Evolutionary conservation across 2,329 filamentous ascomycete species (phyloP).

Genomic region (Tolypocladium tropicale): DNA sequence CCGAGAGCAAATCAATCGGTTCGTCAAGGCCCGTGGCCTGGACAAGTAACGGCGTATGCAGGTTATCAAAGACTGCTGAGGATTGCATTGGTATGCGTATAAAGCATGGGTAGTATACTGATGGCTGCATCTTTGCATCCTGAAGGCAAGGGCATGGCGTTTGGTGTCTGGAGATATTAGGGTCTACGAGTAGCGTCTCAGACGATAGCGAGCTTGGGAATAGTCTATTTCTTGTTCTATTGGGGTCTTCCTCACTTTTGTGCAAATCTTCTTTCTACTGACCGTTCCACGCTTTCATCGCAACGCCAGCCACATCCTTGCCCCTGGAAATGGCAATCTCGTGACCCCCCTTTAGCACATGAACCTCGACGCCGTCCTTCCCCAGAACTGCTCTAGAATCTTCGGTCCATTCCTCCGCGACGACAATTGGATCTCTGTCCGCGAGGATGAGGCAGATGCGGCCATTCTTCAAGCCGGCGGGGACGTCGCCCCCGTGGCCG

Average conservation of each 20-base stretch:
- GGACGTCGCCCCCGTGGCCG: constrained; percentile 14
- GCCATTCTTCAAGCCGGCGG: constrained; percentile 25
- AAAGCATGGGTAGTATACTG: not conserved
- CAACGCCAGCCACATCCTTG: constrained; percentile 40
- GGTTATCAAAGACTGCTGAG: not conserved
- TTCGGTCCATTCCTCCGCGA: constrained; percentile 51
- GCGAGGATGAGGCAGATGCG: constrained; percentile 59
- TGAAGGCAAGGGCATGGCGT: not conserved
- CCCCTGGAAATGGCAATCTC: constrained; percentile 57
- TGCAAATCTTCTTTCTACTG: not conserved
- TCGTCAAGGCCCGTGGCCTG: constrained; percentile 46
- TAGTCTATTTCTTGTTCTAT: not conserved
- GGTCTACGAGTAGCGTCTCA: not conserved
- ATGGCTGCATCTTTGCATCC: not conserved
- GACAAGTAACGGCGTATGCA: constrained; percentile 31
- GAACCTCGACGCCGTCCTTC: constrained; percentile 43
- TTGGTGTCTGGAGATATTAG: not conserved
- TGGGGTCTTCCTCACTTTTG: not conserved
- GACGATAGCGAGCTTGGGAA: not conserved
- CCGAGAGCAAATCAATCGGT: constrained; percentile 46
- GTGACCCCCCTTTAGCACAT: constrained; percentile 53
- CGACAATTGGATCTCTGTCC: constrained; percentile 54
- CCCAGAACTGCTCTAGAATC: constrained; percentile 51
- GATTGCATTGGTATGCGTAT: not conserved
- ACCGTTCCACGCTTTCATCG: constrained; percentile 21